A percentile compares a stretch with the other conserved stretches of the same genome.
Evolutionary conservation across 768 basidiomycete species (phyloP).

Genomic region (Tylopilus sp.): DNA sequence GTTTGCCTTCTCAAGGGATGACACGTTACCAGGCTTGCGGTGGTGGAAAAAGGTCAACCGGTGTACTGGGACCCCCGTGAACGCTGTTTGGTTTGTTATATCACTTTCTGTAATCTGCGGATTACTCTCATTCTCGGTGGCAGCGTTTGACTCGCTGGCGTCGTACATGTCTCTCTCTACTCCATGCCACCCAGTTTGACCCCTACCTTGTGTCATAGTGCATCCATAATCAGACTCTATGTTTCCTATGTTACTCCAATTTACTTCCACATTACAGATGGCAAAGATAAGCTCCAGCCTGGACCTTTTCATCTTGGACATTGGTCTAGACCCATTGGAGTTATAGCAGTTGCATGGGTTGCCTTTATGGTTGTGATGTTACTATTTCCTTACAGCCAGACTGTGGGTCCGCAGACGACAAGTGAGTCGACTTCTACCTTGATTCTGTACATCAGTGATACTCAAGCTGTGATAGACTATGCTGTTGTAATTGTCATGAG

Average conservation of each 20-base stretch:
- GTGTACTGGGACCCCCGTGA: conserved; percentile 32
- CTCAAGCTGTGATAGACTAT: conserved; percentile 14
- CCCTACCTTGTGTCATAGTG: conserved; percentile 11
- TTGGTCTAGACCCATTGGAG: conserved; percentile 31
- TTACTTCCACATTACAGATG: conserved; percentile 34
- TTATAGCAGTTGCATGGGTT: conserved; percentile 30
- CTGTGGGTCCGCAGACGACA: conserved; percentile 26
- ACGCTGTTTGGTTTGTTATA: conserved; percentile 41
- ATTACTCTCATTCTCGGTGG: conserved; percentile 31
- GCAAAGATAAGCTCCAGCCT: conserved; percentile 31
- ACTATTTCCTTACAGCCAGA: conserved; percentile 31
- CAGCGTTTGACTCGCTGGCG: conserved; percentile 33
- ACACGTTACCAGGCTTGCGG: conserved; percentile 36
- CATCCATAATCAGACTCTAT: conserved; percentile 34
- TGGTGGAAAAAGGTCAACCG: conserved; percentile 35
- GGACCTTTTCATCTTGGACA: conserved; percentile 33
- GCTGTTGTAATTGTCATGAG: conserved; percentile 29
- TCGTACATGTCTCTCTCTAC: conserved; percentile 24
- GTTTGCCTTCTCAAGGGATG: conserved; percentile 41
- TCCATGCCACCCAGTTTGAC: not conserved
- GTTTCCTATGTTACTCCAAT: conserved; percentile 39
- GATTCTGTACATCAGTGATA: not conserved
- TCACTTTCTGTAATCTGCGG: conserved; percentile 29
- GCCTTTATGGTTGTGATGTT: conserved; percentile 33
- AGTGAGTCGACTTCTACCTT: conserved; percentile 23